A percentile compares a stretch with the other conserved stretches of the same genome.
Evolutionary conservation across 2,329 filamentous ascomycete genomes (phyloP).

Genomic region (Aureobasidium lini): DNA sequence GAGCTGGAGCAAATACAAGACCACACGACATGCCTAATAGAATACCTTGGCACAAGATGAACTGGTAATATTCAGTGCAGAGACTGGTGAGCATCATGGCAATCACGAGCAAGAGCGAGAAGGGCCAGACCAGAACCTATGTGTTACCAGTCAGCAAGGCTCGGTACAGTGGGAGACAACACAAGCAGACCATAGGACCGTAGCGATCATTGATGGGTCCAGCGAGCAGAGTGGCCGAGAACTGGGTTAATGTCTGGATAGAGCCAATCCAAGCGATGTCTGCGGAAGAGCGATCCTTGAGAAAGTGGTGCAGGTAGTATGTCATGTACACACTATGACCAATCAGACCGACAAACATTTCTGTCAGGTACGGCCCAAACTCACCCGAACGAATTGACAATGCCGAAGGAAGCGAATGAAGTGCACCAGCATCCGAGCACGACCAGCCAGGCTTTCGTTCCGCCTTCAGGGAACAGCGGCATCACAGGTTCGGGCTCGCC

Average conservation of each 20-base stretch:
- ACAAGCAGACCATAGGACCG: constrained; percentile 27
- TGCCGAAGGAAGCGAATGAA: constrained; percentile 14
- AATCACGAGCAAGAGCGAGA: constrained; percentile 36
- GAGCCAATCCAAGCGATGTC: constrained; percentile 44
- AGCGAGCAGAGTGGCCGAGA: constrained; percentile 40
- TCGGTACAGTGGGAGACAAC: neutral
- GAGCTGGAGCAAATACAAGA: constrained; percentile 52
- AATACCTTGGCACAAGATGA: constrained; percentile 43
- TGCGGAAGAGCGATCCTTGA: constrained; percentile 7
- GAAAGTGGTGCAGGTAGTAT: constrained; percentile 13
- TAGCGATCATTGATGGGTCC: constrained; percentile 42
- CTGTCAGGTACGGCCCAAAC: too few species aligned
- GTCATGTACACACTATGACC: constrained; percentile 14
- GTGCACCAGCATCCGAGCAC: constrained; percentile 14
- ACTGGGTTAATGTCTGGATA: constrained; percentile 39
- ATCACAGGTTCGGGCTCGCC: neutral
- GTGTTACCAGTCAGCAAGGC: constrained; percentile 18
- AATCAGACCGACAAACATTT: neutral
- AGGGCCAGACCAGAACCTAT: constrained; percentile 31
- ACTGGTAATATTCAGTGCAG: constrained; percentile 39
- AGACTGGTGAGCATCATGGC: constrained; percentile 45
- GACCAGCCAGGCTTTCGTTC: constrained; percentile 15
- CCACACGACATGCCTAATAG: constrained; percentile 47
- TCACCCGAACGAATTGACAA: constrained; percentile 14
- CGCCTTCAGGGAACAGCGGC: constrained; percentile 13